Conservation (phyloP, 257 asterid species). For the Nicotiana benthamiana region DNA sequence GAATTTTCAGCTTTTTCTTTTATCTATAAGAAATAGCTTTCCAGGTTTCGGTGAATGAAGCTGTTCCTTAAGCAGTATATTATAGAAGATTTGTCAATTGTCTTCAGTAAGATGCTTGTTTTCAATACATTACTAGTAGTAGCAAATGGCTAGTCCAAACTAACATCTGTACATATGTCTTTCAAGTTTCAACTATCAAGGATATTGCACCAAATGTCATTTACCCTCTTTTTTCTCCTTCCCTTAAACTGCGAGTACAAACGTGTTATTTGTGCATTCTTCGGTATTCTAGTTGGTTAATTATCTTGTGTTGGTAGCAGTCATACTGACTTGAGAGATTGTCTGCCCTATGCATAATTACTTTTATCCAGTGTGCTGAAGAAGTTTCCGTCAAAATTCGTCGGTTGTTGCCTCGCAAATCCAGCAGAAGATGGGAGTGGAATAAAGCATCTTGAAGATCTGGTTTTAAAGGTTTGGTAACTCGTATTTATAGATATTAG, state of each 20-base stretch:
- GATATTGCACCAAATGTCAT: neutral
- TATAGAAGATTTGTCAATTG: neutral
- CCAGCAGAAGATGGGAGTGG: slow-evolving; percentile 79
- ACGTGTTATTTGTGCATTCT: neutral
- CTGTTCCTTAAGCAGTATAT: neutral
- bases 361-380: slow-evolving; percentile 51
- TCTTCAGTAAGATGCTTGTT: neutral
- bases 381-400: slow-evolving; percentile 63
- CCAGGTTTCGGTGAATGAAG: neutral
- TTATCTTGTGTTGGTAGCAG: neutral
- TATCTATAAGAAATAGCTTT: neutral
- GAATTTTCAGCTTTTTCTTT: neutral
- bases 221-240: neutral
- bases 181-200: neutral
- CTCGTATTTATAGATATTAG: neutral
- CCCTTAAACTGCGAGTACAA: neutral
- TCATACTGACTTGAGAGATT: neutral
- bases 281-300: neutral
- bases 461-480: slow-evolving; percentile 45
- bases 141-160: neutral
- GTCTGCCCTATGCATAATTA: slow-evolving; percentile 5
- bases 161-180: neutral
- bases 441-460: slow-evolving; percentile 55
- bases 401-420: slow-evolving; percentile 93
- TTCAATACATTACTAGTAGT: neutral